Percentiles rank a stretch among this genome's conserved stretches.
phyloP scores from a whole-genome alignment of 371 early-diverging fungal species.

The Mortierella sp. region DNA sequence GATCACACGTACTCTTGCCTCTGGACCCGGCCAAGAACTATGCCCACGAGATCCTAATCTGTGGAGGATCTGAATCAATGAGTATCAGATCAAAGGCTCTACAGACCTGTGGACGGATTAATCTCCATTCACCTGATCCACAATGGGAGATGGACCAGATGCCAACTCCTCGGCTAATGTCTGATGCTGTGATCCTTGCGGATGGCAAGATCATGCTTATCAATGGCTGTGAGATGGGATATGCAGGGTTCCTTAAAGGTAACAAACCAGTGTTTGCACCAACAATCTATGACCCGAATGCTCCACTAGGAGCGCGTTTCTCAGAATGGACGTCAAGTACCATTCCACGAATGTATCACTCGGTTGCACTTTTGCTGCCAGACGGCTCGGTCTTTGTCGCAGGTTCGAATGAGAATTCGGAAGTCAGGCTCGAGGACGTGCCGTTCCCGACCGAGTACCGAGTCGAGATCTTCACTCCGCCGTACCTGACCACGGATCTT shows the following conservation, averaged over 20 bases:
- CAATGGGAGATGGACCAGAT: conserved; percentile 71
- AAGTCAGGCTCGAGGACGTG: conserved; percentile 21
- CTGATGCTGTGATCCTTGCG: conserved; percentile 65
- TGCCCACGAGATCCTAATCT: conserved; percentile 65
- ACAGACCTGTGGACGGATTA: conserved; percentile 64
- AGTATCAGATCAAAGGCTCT: conserved; percentile 55
- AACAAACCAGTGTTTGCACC: conserved; percentile 70
- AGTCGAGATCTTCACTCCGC: conserved; percentile 71
- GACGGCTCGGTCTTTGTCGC: conserved; percentile 59
- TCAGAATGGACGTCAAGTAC: conserved; percentile 60
- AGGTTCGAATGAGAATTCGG: conserved; percentile 55
- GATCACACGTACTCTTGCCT: conserved; percentile 68
- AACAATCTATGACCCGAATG: conserved; percentile 62
- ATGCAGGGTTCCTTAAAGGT: conserved; percentile 60
- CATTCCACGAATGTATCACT: conserved; percentile 77
- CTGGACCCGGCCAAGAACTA: conserved; percentile 67
- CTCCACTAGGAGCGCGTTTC: conserved; percentile 53
- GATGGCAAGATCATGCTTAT: conserved; percentile 69
- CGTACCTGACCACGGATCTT: conserved; percentile 62
- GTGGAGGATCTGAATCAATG: conserved; percentile 65
- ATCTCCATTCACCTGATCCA: conserved; percentile 57
- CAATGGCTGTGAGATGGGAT: conserved; percentile 71
- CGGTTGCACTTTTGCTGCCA: conserved; percentile 69
- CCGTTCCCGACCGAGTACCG: conserved; percentile 69
- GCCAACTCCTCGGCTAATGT: conserved; percentile 64